Evolutionary conservation across 805 yeast genomes (phyloP).

Genomic region (Sugiyamaella boreocaroliniensis): DNA sequence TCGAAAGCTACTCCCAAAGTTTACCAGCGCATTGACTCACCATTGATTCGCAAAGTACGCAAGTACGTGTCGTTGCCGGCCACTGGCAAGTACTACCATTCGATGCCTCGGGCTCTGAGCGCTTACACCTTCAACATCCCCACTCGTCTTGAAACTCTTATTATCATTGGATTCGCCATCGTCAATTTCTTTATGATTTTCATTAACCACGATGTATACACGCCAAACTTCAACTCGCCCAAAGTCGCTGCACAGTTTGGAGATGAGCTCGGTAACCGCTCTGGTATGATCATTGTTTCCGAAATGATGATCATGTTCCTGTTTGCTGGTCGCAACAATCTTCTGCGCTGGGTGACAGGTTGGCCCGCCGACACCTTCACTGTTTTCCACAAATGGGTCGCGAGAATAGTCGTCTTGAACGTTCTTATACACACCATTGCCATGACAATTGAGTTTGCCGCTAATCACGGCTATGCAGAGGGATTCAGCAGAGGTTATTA

Average conservation of each 20-base stretch:
- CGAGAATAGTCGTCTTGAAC: slow-evolving; percentile 43
- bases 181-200: slow-evolving; percentile 29
- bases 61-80: slow-evolving; percentile 27
- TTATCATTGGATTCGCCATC: slow-evolving; percentile 30
- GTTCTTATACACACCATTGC: slow-evolving; percentile 50
- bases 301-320: slow-evolving; percentile 38
- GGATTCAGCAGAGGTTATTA: slow-evolving; percentile 13
- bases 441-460: slow-evolving; percentile 39
- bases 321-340: slow-evolving; percentile 68
- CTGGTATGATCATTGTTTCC: slow-evolving; percentile 41
- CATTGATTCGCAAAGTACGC: slow-evolving; percentile 12
- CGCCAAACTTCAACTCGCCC: slow-evolving; percentile 1
- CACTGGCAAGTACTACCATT: slow-evolving; percentile 23
- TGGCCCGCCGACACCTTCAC: slow-evolving; percentile 56
- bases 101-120: slow-evolving; percentile 15
- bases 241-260: background rate
- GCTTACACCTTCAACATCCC: slow-evolving; percentile 28
- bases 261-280: slow-evolving; percentile 38
- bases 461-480: slow-evolving; percentile 35
- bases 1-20: slow-evolving; percentile 26
- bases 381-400: slow-evolving; percentile 57
- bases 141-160: slow-evolving; percentile 35
- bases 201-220: slow-evolving; percentile 13
- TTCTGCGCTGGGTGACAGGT: slow-evolving; percentile 55
- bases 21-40: background rate